phyloP scores from a whole-genome alignment of 2,329 filamentous ascomycete species.

The Orbilia brochopaga region DNA sequence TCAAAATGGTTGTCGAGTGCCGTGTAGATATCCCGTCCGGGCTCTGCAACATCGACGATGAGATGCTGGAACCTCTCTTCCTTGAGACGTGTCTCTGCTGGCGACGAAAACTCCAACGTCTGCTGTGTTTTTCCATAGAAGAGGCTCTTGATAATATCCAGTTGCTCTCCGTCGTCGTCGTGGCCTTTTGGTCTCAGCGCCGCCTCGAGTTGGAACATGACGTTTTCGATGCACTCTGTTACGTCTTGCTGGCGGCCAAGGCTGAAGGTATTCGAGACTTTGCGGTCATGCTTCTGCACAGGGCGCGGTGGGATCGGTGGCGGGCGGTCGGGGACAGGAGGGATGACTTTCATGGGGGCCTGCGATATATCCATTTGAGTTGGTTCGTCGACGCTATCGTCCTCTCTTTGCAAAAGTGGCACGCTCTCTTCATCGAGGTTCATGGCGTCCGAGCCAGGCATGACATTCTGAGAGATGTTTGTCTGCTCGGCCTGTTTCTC shows the following conservation, averaged over 20 bases:
- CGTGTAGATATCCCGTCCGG: slow-evolving; percentile 74
- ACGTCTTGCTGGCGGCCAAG: slow-evolving; percentile 86
- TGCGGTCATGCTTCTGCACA: slow-evolving; percentile 57
- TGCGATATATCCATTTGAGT: slow-evolving; percentile 45
- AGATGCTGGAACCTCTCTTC: slow-evolving; percentile 70
- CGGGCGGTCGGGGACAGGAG: slow-evolving; percentile 60
- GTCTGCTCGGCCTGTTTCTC: slow-evolving; percentile 20
- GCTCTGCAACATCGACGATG: slow-evolving; percentile 66
- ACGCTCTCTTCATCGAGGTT: slow-evolving; percentile 41
- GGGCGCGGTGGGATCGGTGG: slow-evolving; percentile 68
- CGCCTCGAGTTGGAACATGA: slow-evolving; percentile 86
- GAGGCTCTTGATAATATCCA: slow-evolving; percentile 75
- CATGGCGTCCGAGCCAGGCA: slow-evolving; percentile 26
- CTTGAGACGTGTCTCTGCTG: slow-evolving; percentile 64
- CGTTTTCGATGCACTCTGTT: slow-evolving; percentile 91
- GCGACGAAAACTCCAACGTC: slow-evolving; percentile 54
- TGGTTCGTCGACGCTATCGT: slow-evolving; percentile 55
- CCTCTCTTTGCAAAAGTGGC: slow-evolving; percentile 51
- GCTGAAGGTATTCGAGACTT: slow-evolving; percentile 61
- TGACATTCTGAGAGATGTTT: slow-evolving; percentile 18
- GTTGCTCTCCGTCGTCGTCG: slow-evolving; percentile 74
- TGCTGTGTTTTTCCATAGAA: slow-evolving; percentile 62
- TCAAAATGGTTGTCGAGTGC: slow-evolving; percentile 87
- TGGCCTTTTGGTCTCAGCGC: slow-evolving; percentile 76
- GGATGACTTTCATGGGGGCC: slow-evolving; percentile 52